These are phyloP conservation scores for Thielaviopsis musarum DNA, from an alignment of 2,329 filamentous ascomycete genomes.

Conservation along the genomic window DNA sequence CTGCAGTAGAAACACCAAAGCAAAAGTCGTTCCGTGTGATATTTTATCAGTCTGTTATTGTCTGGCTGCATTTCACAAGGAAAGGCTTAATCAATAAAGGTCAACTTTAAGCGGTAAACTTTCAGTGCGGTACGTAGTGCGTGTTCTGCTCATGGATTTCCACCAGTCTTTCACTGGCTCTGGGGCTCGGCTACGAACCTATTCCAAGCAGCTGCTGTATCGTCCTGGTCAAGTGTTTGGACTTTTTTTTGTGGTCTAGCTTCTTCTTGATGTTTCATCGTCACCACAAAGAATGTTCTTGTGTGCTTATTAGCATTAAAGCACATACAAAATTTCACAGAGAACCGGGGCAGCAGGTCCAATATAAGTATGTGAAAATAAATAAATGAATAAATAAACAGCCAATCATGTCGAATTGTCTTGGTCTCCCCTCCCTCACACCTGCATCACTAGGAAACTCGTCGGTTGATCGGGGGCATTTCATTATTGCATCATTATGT, in stretches of 20 bases:
- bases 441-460: background rate
- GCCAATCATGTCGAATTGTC: background rate
- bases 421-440: background rate
- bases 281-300: background rate
- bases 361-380: background rate
- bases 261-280: background rate
- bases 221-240: background rate
- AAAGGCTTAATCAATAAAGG: no score
- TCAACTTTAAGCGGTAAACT: no score
- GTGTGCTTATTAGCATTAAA: background rate
- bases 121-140: no score
- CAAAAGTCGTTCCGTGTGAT: no score
- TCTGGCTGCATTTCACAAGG: no score
- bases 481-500: background rate
- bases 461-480: background rate
- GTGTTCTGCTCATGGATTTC: no score
- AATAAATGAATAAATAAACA: no score
- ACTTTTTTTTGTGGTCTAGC: background rate
- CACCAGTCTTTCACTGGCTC: background rate
- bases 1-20: no score
- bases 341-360: no score
- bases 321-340: background rate
- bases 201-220: background rate
- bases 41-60: no score
- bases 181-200: background rate